Percentiles rank a stretch among this genome's conserved stretches.
Conservation (phyloP, 2,329 filamentous ascomycete species). For the Thelonectria rubi region DNA sequence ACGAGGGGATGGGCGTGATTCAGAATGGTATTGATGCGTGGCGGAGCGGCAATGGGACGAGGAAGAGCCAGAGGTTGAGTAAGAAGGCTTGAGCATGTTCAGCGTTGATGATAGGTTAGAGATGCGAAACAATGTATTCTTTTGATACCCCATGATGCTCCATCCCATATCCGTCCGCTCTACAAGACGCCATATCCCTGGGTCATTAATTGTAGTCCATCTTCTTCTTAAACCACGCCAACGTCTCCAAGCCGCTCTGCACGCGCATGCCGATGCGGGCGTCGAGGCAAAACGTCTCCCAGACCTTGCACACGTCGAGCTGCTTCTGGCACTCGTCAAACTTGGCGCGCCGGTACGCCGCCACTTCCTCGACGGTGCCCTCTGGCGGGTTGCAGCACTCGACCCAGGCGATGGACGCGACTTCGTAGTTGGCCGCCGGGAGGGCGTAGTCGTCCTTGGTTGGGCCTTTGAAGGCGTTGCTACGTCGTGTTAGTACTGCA, state of each 20-base stretch:
- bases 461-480: conserved; percentile 64
- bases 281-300: conserved; percentile 79
- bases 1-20: conserved; percentile 45
- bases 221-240: conserved; percentile 63
- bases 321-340: conserved; percentile 69
- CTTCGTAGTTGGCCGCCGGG: conserved; percentile 85
- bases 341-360: conserved; percentile 56
- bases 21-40: conserved; percentile 47
- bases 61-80: conserved; percentile 40
- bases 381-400: conserved; percentile 61
- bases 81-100: conserved; percentile 18
- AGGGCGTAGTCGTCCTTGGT: conserved; percentile 75
- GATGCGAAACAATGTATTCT: conserved; percentile 4
- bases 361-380: conserved; percentile 44
- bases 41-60: conserved; percentile 40
- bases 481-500: conserved; percentile 42
- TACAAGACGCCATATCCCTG: too few relatives aligned
- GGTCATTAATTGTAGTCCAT: conserved; percentile 47
- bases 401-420: conserved; percentile 82
- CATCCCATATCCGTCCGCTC: neutral
- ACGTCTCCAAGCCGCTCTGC: conserved; percentile 72
- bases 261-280: conserved; percentile 78
- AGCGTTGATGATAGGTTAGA: neutral
- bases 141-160: conserved; percentile 1
- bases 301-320: conserved; percentile 73